phyloP scores from a whole-genome alignment of 345 rosid genomes.

The Erysimum cheiranthoides region DNA sequence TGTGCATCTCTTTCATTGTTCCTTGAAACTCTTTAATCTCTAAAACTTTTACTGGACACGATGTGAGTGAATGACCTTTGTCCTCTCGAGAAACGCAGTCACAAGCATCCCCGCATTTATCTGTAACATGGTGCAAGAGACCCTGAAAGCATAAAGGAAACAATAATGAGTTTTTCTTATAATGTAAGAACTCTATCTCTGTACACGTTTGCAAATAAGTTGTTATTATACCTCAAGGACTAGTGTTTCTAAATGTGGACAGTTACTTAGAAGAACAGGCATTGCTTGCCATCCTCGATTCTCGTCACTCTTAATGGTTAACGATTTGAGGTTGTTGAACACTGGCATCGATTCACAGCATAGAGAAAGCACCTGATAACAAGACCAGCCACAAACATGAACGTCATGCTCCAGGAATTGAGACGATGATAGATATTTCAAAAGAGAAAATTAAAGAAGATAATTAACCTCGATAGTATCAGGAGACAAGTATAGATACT shows the following conservation, averaged over 20 bases:
- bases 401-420: too few species aligned
- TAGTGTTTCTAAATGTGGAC: slow-evolving; percentile 5
- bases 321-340: neutral
- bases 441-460: neutral
- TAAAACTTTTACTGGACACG: neutral
- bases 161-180: neutral
- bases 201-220: neutral
- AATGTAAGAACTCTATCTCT: neutral
- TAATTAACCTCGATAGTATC: neutral
- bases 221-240: neutral
- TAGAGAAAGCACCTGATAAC: neutral
- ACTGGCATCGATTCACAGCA: neutral
- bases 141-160: neutral
- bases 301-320: neutral
- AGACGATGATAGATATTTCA: neutral
- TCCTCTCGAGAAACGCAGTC: neutral
- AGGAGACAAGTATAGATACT: neutral
- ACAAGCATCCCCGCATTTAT: slow-evolving; percentile 27
- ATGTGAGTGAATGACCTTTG: neutral
- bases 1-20: neutral
- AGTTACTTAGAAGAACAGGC: slow-evolving; percentile 2
- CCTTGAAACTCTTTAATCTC: neutral
- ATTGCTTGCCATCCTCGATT: slow-evolving; percentile 10
- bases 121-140: slow-evolving; percentile 2
- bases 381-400: neutral